Evolutionary conservation across 345 rosid genomes (phyloP).

Genomic region (Jatropha curcas): DNA sequence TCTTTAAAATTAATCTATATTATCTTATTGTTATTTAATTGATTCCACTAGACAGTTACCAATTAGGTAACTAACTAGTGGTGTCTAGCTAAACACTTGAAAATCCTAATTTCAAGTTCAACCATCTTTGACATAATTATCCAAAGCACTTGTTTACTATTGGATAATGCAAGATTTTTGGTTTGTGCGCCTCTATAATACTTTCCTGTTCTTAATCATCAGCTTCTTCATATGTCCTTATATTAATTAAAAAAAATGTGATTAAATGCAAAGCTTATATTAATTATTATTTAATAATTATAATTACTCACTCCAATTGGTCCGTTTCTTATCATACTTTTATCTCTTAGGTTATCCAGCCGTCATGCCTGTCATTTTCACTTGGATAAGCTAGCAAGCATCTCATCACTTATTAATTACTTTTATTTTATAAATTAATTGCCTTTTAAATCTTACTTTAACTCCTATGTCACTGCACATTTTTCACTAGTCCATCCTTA

Average conservation of each 20-base stretch:
- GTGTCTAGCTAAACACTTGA: background rate
- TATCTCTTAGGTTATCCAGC: slow-evolving; percentile 3
- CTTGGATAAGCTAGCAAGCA: slow-evolving; percentile 5
- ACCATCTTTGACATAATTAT: too few relatives aligned
- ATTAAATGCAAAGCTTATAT: too few relatives aligned
- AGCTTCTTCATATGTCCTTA: background rate
- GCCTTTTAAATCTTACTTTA: background rate
- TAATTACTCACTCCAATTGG: background rate
- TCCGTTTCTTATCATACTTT: background rate
- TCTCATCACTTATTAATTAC: background rate
- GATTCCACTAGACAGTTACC: slow-evolving; percentile 12
- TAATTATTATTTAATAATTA: too few relatives aligned
- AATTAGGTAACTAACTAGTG: background rate
- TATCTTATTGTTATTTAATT: slow-evolving; percentile 24
- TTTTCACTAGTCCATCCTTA: too few relatives aligned
- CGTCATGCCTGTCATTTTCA: slow-evolving; percentile 19
- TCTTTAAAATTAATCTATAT: slow-evolving; percentile 8
- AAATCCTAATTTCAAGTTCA: background rate
- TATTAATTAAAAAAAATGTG: too few relatives aligned
- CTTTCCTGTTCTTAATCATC: slow-evolving; percentile 3
- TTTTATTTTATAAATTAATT: background rate
- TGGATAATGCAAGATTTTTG: background rate
- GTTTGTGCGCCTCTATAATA: background rate
- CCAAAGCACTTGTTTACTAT: too few relatives aligned
- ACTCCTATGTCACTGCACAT: background rate